Evolutionary conservation across 2,329 filamentous ascomycete genomes (phyloP), one percentile per base, ranked within the genome.

Genomic region (Periconia macrospinosa): DNA sequence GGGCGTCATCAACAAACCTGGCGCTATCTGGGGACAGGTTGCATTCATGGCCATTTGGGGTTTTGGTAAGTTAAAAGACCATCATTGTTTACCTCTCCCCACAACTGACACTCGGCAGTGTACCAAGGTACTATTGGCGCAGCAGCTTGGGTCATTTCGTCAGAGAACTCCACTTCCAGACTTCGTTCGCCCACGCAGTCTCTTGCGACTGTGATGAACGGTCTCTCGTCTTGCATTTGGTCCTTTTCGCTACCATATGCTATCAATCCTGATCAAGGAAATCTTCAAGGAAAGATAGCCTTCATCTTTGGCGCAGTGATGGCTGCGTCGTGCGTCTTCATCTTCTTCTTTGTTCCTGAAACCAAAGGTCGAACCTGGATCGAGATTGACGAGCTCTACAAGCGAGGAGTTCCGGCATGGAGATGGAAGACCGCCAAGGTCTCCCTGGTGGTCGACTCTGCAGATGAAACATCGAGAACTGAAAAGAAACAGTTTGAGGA

Each of bases 301-400:
- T 83, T 81, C 66, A 76, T 83, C 62, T 82, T 79, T 78, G 79
- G 77, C 43, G 74, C 73, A n/a, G 79, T 78, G 67, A 82, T 80
- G 67, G 75, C 77, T 42, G 65, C 81, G 54, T 79, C 77, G 54
- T 72, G 69, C 40, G 63, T 72, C 13, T 65, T 65, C 46, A 57
- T 65, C 23, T 68, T 51, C 35, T 86, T 87, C 67, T 85, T 85
- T 74, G 45, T 94, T 67, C 92, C 92, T 70, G 90, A 94, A 78
- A 94, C 90, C 51, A 92, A 92, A 79, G 88, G 88, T 6, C 80
- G 64, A 17, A 67, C 63, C 2, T 65, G 59, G 44, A 58, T 55
- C 15, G 60, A 63, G 49, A 58, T 63, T 46, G 59, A 62, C 41
- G 55, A 58, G 37, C 45, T 58, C 15, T 62, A 53, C 17, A 49